phyloP scores from a whole-genome alignment of 2,329 filamentous ascomycete species.

The Aureobasidium leucospermi region DNA sequence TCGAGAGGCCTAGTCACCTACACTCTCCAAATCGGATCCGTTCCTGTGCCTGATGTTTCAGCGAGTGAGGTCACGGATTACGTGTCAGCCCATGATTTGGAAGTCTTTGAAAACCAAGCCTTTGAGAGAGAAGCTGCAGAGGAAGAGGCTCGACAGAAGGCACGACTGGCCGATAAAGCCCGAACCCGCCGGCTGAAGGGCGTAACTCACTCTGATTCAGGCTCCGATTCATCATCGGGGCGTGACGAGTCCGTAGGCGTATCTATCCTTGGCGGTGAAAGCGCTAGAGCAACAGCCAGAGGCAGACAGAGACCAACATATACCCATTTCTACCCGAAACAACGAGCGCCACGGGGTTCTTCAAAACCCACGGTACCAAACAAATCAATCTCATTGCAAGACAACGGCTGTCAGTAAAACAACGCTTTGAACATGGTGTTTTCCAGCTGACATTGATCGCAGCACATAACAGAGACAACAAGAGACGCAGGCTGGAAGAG shows the following conservation, averaged over 20 bases:
- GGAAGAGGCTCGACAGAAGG: constrained; percentile 7
- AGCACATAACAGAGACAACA: neutral
- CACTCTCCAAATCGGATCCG: constrained; percentile 23
- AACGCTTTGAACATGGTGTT: neutral
- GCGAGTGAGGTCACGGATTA: constrained; percentile 27
- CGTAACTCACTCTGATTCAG: neutral
- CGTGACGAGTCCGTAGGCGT: neutral
- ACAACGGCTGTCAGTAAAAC: neutral
- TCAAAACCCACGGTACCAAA: neutral
- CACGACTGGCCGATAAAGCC: neutral
- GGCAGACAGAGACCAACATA: constrained; percentile 28
- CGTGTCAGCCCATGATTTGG: constrained; percentile 27
- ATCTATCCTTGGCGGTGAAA: neutral
- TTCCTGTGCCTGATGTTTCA: constrained; percentile 21
- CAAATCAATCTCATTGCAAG: neutral
- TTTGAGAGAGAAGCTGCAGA: constrained; percentile 21
- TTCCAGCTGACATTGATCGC: neutral
- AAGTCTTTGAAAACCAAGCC: constrained; percentile 26
- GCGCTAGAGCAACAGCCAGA: constrained; percentile 1
- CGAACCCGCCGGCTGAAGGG: neutral
- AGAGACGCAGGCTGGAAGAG: neutral
- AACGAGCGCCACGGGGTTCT: constrained; percentile 6
- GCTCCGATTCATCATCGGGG: neutral
- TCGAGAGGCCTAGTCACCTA: constrained; percentile 19
- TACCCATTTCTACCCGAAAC: constrained; percentile 19